Percentiles rank a stretch among this genome's conserved stretches.
Evolutionary conservation across 2,329 filamentous ascomycete genomes (phyloP).

Genomic region (Phoma herbarum): DNA sequence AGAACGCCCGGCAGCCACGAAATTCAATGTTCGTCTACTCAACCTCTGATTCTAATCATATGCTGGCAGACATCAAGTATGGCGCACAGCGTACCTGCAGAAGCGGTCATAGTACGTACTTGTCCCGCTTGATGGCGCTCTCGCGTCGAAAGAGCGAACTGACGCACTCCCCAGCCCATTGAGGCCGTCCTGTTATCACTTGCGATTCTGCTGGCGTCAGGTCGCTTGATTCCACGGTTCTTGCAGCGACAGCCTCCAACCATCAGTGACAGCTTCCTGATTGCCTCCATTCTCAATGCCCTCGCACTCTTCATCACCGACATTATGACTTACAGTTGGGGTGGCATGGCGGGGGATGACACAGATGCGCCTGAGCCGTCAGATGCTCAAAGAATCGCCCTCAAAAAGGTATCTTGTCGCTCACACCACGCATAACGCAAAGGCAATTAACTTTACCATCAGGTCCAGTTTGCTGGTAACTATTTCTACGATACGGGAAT

Average conservation of each 20-base stretch:
- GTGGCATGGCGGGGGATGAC: constrained; percentile 27
- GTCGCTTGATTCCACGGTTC: constrained; percentile 29
- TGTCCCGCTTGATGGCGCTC: neutral
- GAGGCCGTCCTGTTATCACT: constrained; percentile 24
- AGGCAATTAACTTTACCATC: neutral
- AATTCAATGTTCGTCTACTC: neutral
- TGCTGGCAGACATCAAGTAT: neutral
- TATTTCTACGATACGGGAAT: constrained; percentile 33
- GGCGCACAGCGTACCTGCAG: neutral
- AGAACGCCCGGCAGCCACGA: neutral
- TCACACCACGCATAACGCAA: neutral
- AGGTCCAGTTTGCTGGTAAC: constrained; percentile 33
- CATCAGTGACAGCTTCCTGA: constrained; percentile 28
- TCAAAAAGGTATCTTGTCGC: constrained; percentile 26
- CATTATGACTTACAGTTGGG: constrained; percentile 30
- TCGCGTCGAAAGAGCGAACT: neutral
- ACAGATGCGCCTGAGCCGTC: constrained; percentile 18
- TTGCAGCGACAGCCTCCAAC: constrained; percentile 27
- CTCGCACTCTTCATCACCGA: constrained; percentile 32
- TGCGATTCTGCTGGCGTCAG: constrained; percentile 26
- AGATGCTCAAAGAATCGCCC: constrained; percentile 15
- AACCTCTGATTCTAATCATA: neutral
- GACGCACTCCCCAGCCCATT: constrained; percentile 18
- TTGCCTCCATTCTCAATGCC: constrained; percentile 28
- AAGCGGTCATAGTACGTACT: neutral